A percentile compares a stretch with the other conserved stretches of the same genome.
phyloP scores from a whole-genome alignment of 169 alveolate genomes.

The Plasmodium cynomolgi region DNA sequence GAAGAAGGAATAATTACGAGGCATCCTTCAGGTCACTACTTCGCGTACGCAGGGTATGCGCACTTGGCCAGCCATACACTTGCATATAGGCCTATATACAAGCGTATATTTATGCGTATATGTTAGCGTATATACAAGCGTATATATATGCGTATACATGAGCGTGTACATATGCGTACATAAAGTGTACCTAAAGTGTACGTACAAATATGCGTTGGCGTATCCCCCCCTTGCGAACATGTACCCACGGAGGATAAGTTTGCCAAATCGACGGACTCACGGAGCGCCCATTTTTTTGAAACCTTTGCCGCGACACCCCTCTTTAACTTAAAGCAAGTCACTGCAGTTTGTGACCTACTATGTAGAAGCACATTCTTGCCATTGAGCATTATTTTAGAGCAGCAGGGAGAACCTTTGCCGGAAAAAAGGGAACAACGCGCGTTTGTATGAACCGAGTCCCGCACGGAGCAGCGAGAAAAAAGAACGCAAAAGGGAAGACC shows the following conservation, averaged over 20 bases:
- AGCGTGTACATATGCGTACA: no score
- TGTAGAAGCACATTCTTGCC: background rate
- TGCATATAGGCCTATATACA: background rate
- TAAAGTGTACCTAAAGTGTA: no score
- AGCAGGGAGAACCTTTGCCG: background rate
- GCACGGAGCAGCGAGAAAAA: background rate
- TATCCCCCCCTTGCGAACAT: background rate
- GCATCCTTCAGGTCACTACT: background rate
- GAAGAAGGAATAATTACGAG: background rate
- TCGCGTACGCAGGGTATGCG: background rate
- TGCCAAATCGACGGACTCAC: background rate
- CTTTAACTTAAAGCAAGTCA: background rate
- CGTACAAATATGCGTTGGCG: background rate
- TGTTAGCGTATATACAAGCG: background rate
- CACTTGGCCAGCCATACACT: background rate
- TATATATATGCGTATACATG: background rate
- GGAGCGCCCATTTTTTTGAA: background rate
- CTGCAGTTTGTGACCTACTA: background rate
- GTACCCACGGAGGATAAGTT: background rate
- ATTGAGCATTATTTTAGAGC: background rate
- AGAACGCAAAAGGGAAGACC: background rate
- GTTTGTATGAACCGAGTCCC: background rate
- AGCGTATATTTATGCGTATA: background rate
- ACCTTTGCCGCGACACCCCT: background rate
- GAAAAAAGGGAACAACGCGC: background rate